Conservation (phyloP, 2,329 filamentous ascomycete species). For the Claviceps africana region DNA sequence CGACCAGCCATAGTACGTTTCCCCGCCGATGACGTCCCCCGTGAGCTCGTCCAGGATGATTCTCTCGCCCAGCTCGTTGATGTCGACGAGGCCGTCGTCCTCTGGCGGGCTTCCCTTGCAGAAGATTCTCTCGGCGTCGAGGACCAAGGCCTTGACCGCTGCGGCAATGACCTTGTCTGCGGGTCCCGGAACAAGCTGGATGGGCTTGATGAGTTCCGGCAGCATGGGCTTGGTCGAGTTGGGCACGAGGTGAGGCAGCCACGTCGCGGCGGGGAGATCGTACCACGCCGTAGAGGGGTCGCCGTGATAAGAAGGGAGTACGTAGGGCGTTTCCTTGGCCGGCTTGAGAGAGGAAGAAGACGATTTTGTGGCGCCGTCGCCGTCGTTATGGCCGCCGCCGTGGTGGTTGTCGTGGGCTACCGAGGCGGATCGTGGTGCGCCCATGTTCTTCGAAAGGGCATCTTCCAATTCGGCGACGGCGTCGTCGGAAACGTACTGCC, state of each 20-base stretch:
- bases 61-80: slow-evolving; percentile 64
- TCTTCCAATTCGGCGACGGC: slow-evolving; percentile 45
- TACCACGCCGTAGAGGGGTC: slow-evolving; percentile 62
- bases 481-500: slow-evolving; percentile 43
- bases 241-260: slow-evolving; percentile 64
- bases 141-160: slow-evolving; percentile 57
- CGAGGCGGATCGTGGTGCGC: slow-evolving; percentile 9
- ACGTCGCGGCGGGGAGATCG: slow-evolving; percentile 68
- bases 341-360: slow-evolving; percentile 19
- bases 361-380: background rate
- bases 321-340: slow-evolving; percentile 47
- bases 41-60: slow-evolving; percentile 52
- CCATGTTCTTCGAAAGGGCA: slow-evolving; percentile 31
- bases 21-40: slow-evolving; percentile 48
- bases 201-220: slow-evolving; percentile 52
- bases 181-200: slow-evolving; percentile 55
- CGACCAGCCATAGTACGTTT: slow-evolving; percentile 85
- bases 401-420: slow-evolving; percentile 7
- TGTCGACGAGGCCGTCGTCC: slow-evolving; percentile 40
- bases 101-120: slow-evolving; percentile 33
- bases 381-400: background rate
- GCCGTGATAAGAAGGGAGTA: slow-evolving; percentile 65
- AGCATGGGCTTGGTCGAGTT: slow-evolving; percentile 65
- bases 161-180: slow-evolving; percentile 51
- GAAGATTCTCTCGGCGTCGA: slow-evolving; percentile 57